Evolutionary conservation across 371 early-diverging fungal genomes (phyloP).

Genomic region (Lichtheimia ornata): DNA sequence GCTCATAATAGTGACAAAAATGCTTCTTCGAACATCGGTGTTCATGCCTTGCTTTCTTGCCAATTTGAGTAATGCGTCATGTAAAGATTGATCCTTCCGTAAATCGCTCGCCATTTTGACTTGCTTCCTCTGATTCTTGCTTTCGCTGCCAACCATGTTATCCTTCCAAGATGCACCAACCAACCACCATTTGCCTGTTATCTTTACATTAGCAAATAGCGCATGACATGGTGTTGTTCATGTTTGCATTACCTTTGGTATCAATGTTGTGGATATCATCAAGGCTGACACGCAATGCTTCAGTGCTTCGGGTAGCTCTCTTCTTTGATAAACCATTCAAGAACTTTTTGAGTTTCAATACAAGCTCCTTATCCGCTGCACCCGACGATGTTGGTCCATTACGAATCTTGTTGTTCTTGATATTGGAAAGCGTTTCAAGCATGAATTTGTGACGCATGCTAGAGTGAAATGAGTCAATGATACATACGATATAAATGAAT

Average conservation of each 20-base stretch:
- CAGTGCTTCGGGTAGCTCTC: constrained; percentile 54
- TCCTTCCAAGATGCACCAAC: constrained; percentile 84
- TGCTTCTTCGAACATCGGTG: constrained; percentile 90
- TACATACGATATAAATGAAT: no score
- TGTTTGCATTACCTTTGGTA: constrained; percentile 68
- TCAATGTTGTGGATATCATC: constrained; percentile 85
- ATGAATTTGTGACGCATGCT: constrained; percentile 87
- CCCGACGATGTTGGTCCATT: constrained; percentile 52
- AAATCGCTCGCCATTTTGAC: constrained; percentile 38
- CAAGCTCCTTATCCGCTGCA: constrained; percentile 59
- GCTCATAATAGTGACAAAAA: constrained; percentile 92
- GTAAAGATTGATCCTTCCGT: constrained; percentile 49
- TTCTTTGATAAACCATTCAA: constrained; percentile 70
- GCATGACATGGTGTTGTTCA: constrained; percentile 16
- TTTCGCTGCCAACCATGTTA: constrained; percentile 59
- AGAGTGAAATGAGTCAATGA: neutral
- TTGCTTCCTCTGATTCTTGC: constrained; percentile 28
- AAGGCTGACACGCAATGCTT: constrained; percentile 85
- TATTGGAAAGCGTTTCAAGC: constrained; percentile 88
- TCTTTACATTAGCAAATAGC: neutral
- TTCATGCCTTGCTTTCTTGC: constrained; percentile 93
- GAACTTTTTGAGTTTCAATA: constrained; percentile 80
- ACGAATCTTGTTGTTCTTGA: constrained; percentile 93
- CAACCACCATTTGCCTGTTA: constrained; percentile 86
- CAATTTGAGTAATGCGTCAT: constrained; percentile 70